A percentile compares a stretch with the other conserved stretches of the same genome.
Conservation (phyloP, 208 protist species). For the Balamuthia mandrillaris region DNA sequence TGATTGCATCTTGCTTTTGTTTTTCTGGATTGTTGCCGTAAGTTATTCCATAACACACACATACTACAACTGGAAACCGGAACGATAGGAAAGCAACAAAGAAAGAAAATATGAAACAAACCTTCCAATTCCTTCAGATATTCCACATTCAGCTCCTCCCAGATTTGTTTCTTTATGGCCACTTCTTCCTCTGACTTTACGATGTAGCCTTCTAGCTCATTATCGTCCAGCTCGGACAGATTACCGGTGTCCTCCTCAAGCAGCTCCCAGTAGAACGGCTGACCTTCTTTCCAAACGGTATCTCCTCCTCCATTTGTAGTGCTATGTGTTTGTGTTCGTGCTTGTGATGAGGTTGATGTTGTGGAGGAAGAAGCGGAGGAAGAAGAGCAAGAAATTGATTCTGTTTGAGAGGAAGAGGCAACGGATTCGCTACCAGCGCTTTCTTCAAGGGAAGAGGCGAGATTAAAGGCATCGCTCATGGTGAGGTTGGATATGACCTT, state of each 20-base stretch:
- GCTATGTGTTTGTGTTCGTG: constrained; percentile 28
- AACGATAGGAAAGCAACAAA: no score
- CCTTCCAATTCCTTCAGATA: constrained; percentile 10
- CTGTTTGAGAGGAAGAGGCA: not conserved
- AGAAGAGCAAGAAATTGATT: no score
- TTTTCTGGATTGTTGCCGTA: no score
- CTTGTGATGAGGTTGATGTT: no score
- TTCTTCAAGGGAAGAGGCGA: not conserved
- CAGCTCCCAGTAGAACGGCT: constrained; percentile 34
- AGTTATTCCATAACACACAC: no score
- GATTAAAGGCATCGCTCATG: no score
- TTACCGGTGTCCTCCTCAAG: not conserved
- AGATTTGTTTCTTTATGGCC: constrained; percentile 31
- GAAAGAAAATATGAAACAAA: not conserved
- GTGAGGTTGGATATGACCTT: not conserved
- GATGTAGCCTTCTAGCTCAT: constrained; percentile 23
- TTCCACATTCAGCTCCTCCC: constrained; percentile 45
- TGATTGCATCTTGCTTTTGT: constrained; percentile 17
- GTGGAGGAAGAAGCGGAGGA: no score
- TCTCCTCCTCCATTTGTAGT: constrained; percentile 11
- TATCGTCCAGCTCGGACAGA: not conserved
- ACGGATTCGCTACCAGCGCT: not conserved
- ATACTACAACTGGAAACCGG: no score
- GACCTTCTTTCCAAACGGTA: constrained; percentile 7
- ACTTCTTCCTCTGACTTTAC: constrained; percentile 26